phyloP scores from a whole-genome alignment of 148 eudicot species.

The Silene conica region DNA sequence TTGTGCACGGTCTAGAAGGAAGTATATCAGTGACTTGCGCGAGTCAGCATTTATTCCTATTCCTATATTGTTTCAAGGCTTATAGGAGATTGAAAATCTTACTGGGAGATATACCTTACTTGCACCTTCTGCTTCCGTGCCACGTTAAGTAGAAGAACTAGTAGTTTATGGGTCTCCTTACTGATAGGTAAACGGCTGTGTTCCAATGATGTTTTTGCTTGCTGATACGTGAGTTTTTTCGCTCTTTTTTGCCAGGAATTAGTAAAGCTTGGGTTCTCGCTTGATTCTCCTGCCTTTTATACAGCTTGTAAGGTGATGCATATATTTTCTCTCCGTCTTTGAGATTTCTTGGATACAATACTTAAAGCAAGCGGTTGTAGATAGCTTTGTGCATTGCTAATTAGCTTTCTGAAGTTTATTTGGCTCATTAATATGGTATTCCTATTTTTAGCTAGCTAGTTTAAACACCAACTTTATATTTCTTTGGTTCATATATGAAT shows the following conservation, averaged over 20 bases:
- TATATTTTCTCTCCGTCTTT: neutral
- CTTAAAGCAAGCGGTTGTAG: neutral
- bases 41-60: too few relatives aligned
- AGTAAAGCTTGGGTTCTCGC: conserved; percentile 65
- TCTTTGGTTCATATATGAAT: too few relatives aligned
- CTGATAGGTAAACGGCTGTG: neutral
- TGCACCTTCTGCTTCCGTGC: too few relatives aligned
- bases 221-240: neutral
- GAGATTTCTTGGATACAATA: neutral
- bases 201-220: neutral
- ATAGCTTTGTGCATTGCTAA: neutral
- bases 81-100: too few relatives aligned
- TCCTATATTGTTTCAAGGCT: too few relatives aligned
- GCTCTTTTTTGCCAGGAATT: conserved; percentile 42
- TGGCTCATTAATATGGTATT: neutral
- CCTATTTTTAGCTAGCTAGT: too few relatives aligned
- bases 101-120: too few relatives aligned
- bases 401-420: neutral
- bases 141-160: too few relatives aligned
- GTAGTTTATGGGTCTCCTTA: too few relatives aligned
- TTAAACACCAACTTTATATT: too few relatives aligned
- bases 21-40: conserved; percentile 47
- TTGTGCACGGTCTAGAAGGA: conserved; percentile 67
- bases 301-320: conserved; percentile 70
- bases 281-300: conserved; percentile 84